Evolutionary conservation across 768 basidiomycete species (phyloP), one percentile per base, ranked within the genome.

Genomic region (Coprinopsis sp.): DNA sequence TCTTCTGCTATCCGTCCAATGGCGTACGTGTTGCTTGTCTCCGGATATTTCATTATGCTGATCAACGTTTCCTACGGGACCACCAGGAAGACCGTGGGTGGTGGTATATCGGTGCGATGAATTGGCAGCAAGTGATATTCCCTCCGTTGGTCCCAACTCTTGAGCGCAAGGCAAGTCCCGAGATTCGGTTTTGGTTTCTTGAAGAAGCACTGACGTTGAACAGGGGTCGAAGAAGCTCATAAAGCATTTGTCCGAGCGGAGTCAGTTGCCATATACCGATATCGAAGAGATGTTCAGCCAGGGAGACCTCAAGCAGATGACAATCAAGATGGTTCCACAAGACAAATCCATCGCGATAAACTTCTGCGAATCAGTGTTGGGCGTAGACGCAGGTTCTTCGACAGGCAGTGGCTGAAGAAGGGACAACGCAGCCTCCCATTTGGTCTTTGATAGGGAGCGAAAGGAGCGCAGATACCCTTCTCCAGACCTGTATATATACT

Each of bases 81-180:
- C 24, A 30, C 27, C 6, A 37, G 40, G 40, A 42, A 5, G 13
- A 6, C n/a, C 4, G 14, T 8, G 40, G 40, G 13, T 42, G 40
- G 40, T 42, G 40, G 40, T 42, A 42, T 30, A 30, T 42, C 22
- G 40, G 40, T 21, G 24, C 8, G 11, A 42, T 28, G 40, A 7
- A 30, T 4, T 42, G 40, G 24, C 27, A 8, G 22, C 5, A 10
- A 4, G 40, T 42, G 7, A 18, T 28, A 28, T 28, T 28, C 18
- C 27, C 40, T 19, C 14, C 40, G 5, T 14, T 6, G 7, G 6
- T 18, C 8, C 25, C 8, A 24, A 10, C 8, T n/a, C 38, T 10
- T 22, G 22, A 24, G 21, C 12, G 23, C 38, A 39, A 25, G 38
- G 7, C 8, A 19, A 8, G 18, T 37, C 34, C 11, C 18, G 34